Evolutionary conservation across 169 alveolate species (phyloP).

Genomic region (Eimeria falciformis): DNA sequence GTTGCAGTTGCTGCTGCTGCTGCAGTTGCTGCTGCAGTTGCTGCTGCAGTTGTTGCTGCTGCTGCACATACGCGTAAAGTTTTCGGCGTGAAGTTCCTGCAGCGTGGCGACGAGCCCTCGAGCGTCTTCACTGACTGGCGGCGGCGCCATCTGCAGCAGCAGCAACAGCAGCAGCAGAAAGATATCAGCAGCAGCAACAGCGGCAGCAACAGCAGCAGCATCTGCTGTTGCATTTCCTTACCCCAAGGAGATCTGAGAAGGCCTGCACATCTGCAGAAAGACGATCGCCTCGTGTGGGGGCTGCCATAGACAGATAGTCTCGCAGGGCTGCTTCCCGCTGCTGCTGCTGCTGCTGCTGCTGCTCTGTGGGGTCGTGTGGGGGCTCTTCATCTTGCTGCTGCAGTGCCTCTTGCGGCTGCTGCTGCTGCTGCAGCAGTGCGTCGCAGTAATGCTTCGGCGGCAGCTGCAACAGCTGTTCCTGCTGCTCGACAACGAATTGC

Average conservation of each 20-base stretch:
- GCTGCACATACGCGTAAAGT: conserved; percentile 27
- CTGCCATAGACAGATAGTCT: not conserved
- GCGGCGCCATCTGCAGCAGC: conserved; percentile 1
- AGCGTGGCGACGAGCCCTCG: conserved; percentile 22
- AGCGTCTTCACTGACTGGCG: conserved; percentile 17
- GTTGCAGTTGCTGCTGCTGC: not conserved
- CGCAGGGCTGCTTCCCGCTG: conserved; percentile 2
- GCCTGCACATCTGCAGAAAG: not conserved
- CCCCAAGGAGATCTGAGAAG: not conserved
- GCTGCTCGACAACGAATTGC: conserved; percentile 11
- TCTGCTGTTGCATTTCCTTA: not conserved
- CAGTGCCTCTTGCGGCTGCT: not conserved
- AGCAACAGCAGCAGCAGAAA: not conserved
- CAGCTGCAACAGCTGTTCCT: conserved; percentile 17
- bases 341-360: not conserved
- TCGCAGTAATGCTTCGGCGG: conserved; percentile 23
- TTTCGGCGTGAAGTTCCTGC: not conserved
- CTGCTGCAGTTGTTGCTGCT: not conserved
- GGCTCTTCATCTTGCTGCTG: not conserved
- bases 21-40: not conserved
- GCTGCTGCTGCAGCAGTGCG: conserved; percentile 19
- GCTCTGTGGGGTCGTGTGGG: not conserved
- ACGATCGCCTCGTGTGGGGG: not conserved
- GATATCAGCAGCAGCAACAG: not conserved
- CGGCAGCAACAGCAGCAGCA: not conserved